Evolutionary conservation across 768 basidiomycete genomes (phyloP), one percentile per base, ranked within the genome.

Genomic region (Mycena leptocephala): DNA sequence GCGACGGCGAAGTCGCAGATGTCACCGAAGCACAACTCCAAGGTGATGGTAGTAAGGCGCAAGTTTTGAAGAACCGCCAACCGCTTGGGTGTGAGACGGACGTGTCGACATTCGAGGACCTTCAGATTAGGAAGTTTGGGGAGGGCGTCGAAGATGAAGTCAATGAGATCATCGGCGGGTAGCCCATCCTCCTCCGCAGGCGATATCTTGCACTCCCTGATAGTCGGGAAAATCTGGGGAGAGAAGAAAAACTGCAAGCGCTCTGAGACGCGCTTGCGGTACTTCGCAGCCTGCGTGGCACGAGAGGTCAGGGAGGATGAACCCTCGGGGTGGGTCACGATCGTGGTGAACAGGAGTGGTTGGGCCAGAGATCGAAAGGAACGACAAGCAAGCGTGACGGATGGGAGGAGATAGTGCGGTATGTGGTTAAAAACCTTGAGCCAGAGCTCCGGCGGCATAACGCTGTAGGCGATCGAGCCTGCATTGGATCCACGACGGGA

Each of bases 301-400:
- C n/a, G n/a, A n/a, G n/a, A n/a, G n/a, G n/a, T n/a, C 82, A 82
- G 8, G 79, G 82, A 35, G 76, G 78, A 20, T 82, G 81, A 46
- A 72, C 76, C 68, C 82, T 82, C 72, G 82, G 84, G 16, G 83
- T 81, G 18, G 83, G 83, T 56, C 84, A 83, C 75, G 84, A 86
- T 18, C 84, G 85, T 3, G 83, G 80, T 76, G 81, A 87, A 86
- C 7, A 87, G 79, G 22, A 85, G 73, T 20, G 86, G 86, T 68
- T 87, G 86, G 14, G 85, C 84, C 55, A 87, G 78, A 41, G 76
- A 80, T 4, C 84, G 83, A 61, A 87, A n/a, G n/a, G n/a, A n/a
- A n/a, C n/a, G n/a, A n/a, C n/a, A n/a, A n/a, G n/a, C n/a, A n/a
- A n/a, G n/a, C 6, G 85, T 83, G 24, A 81, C 70, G 13, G 83